Percentiles rank a stretch among this genome's conserved stretches.
phyloP scores from a whole-genome alignment of 2,329 filamentous ascomycete genomes.

The Aspergillaceae sp. region DNA sequence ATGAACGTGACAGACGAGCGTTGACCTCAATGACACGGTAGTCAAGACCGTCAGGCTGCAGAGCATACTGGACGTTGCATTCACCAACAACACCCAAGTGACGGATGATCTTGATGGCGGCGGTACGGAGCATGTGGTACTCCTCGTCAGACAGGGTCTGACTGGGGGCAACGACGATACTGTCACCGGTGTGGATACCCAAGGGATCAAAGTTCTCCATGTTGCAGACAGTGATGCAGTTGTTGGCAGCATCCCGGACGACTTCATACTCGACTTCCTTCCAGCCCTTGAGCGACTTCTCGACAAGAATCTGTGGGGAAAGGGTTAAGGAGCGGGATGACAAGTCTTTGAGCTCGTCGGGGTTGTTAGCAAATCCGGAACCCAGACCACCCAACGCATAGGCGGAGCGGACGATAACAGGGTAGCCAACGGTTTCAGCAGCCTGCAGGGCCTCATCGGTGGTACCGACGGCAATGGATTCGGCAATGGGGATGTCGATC shows the following conservation, averaged over 20 bases:
- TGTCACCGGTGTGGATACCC: constrained; percentile 96
- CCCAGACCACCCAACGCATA: constrained; percentile 94
- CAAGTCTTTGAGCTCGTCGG: constrained; percentile 88
- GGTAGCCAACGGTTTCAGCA: constrained; percentile 80
- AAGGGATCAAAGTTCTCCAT: constrained; percentile 99
- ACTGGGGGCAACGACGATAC: constrained; percentile 93
- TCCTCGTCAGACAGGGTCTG: constrained; percentile 97
- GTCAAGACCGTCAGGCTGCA: constrained; percentile 92
- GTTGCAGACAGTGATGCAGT: constrained; percentile 98
- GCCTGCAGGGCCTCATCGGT: constrained; percentile 87
- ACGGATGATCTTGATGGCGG: constrained; percentile 95
- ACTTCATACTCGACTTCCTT: constrained; percentile 99
- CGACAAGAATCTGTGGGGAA: constrained; percentile 91
- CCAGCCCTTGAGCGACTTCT: constrained; percentile 99
- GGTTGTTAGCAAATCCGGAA: constrained; percentile 89
- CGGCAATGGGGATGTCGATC: constrained; percentile 94
- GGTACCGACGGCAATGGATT: constrained; percentile 86
- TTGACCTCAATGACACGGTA: constrained; percentile 99
- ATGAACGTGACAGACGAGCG: constrained; percentile 93
- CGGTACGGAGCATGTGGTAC: constrained; percentile 97
- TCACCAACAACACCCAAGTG: constrained; percentile 96
- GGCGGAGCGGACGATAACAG: constrained; percentile 94
- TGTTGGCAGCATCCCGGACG: constrained; percentile 91
- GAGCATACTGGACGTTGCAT: constrained; percentile 96
- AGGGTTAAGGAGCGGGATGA: constrained; percentile 86